Evolutionary conservation across 176 grass and related monocot species (phyloP).

Genomic region (Oryza meridionalis): DNA sequence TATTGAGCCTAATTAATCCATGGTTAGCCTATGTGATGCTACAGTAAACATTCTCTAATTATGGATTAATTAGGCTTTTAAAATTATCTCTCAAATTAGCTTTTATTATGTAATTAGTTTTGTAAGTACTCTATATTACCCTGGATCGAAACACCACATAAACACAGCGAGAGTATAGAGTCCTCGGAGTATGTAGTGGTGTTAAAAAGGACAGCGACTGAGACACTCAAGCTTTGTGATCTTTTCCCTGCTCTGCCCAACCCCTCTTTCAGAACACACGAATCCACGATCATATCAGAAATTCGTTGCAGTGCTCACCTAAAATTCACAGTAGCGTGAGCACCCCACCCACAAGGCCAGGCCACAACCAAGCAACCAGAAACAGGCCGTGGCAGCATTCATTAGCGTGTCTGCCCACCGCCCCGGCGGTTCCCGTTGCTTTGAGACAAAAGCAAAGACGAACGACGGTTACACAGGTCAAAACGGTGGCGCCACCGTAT

Average conservation of each 20-base stretch:
- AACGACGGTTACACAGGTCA: not conserved
- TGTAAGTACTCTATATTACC: too few species aligned
- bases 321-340: not conserved
- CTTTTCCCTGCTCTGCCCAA: not conserved
- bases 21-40: too few species aligned
- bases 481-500: not conserved
- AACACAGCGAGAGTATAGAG: not conserved
- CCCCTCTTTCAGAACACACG: not conserved
- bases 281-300: not conserved
- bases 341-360: not conserved
- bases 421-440: not conserved
- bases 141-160: too few species aligned
- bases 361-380: not conserved
- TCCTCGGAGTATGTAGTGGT: not conserved
- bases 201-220: not conserved
- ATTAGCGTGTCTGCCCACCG: not conserved
- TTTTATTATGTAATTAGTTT: too few species aligned
- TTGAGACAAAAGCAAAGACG: not conserved
- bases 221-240: not conserved
- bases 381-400: not conserved
- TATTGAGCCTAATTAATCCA: too few species aligned
- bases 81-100: too few species aligned
- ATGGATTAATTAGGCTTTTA: too few species aligned
- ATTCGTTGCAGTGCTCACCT: not conserved
- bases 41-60: too few species aligned